These are phyloP conservation scores for Bruguiera gymnorhiza DNA, from an alignment of 345 rosid species.

Conservation along the genomic window DNA sequence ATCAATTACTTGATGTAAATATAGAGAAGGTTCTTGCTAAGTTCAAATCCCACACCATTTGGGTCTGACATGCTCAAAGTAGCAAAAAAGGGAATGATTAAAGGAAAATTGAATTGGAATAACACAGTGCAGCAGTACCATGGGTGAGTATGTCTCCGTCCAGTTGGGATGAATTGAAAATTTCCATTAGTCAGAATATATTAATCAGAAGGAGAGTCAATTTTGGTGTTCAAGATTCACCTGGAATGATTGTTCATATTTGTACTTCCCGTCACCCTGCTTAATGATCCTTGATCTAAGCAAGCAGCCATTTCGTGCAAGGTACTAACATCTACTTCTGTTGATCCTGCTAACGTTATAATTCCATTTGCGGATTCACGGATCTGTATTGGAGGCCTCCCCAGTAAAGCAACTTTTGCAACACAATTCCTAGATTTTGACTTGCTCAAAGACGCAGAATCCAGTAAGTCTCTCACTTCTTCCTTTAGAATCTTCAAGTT, in stretches of 20 bases:
- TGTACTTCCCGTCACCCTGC: constrained; percentile 95
- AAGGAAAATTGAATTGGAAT: too few species aligned
- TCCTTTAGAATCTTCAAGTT: constrained; percentile 78
- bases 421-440: constrained; percentile 43
- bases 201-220: too few species aligned
- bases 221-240: constrained; percentile 33
- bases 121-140: too few species aligned
- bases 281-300: constrained; percentile 83
- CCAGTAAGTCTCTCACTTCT: constrained; percentile 91
- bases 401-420: constrained; percentile 56
- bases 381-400: constrained; percentile 84
- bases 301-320: constrained; percentile 90
- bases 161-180: too few species aligned
- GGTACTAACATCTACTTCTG: constrained; percentile 70
- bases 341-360: constrained; percentile 90
- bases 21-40: too few species aligned
- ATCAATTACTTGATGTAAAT: not conserved
- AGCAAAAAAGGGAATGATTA: too few species aligned
- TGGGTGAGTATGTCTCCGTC: too few species aligned
- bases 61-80: too few species aligned
- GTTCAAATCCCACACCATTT: too few species aligned
- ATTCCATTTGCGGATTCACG: constrained; percentile 93
- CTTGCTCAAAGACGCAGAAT: constrained; percentile 51
- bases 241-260: constrained; percentile 98
- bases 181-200: too few species aligned